phyloP scores from a whole-genome alignment of 768 basidiomycete genomes.

The Suillus ampliporus region DNA sequence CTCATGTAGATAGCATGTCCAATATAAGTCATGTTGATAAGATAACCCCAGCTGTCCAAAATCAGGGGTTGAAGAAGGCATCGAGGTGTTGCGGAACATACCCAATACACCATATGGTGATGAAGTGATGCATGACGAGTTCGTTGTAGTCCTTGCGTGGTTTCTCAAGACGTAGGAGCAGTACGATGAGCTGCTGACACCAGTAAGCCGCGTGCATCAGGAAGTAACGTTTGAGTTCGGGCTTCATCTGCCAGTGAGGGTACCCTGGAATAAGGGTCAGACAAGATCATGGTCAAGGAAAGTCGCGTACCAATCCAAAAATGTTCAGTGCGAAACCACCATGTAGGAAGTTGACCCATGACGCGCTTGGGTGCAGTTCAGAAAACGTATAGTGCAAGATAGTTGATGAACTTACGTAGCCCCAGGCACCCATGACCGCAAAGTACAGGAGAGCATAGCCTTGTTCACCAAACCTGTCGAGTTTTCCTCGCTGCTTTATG shows the following conservation, averaged over 20 bases:
- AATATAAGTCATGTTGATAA: conserved; percentile 80
- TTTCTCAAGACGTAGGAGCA: conserved; percentile 87
- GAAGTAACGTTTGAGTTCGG: conserved; percentile 89
- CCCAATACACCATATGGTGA: conserved; percentile 95
- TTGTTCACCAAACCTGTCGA: conserved; percentile 91
- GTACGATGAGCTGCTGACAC: conserved; percentile 90
- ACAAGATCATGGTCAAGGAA: conserved; percentile 7
- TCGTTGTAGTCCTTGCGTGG: conserved; percentile 91
- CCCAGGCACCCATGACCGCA: conserved; percentile 68
- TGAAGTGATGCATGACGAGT: conserved; percentile 88
- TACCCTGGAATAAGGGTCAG: conserved; percentile 57
- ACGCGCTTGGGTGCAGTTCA: conserved; percentile 56
- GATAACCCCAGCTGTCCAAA: conserved; percentile 78
- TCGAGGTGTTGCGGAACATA: conserved; percentile 42
- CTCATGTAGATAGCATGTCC: conserved; percentile 93
- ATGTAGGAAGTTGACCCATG: conserved; percentile 82
- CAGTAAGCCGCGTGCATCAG: conserved; percentile 94
- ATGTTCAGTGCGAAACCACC: conserved; percentile 82
- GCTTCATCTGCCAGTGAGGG: conserved; percentile 88
- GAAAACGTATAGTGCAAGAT: not conserved
- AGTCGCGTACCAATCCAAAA: conserved; percentile 77
- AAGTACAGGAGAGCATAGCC: conserved; percentile 89
- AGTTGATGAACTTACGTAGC: conserved; percentile 62
- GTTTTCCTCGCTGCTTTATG: conserved; percentile 66
- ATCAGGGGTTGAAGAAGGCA: conserved; percentile 12